These are phyloP conservation scores for Tetrastigma voinierianum DNA, from an alignment of 164 flowering plant species.

Conservation along the genomic window DNA sequence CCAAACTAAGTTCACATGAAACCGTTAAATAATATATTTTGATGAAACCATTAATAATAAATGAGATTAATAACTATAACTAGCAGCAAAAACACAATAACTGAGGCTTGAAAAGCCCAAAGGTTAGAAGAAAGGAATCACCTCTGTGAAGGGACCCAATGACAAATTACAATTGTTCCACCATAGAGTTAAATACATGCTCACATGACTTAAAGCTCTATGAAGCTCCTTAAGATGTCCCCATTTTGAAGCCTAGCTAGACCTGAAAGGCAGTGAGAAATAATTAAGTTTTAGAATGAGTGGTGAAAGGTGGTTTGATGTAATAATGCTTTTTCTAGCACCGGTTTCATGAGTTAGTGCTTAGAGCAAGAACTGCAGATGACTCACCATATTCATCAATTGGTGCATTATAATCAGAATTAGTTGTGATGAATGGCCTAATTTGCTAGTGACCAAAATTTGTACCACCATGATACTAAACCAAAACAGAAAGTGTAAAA, in stretches of 20 bases:
- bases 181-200: slow-evolving; percentile 57
- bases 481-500: not conserved
- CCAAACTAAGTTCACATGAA: not conserved
- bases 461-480: slow-evolving; percentile 98
- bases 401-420: slow-evolving; percentile 99
- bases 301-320: not conserved
- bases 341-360: not conserved
- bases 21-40: not conserved
- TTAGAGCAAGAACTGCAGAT: not conserved
- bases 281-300: not conserved
- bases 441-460: slow-evolving; percentile 99
- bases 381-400: slow-evolving; percentile 93
- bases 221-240: slow-evolving; percentile 94
- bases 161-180: slow-evolving; percentile 42
- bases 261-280: slow-evolving; percentile 43
- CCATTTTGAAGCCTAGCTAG: slow-evolving; percentile 90
- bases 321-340: too few relatives aligned
- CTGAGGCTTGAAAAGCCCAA: not conserved
- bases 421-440: slow-evolving; percentile 97
- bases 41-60: too few relatives aligned
- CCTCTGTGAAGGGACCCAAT: slow-evolving; percentile 89
- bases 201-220: slow-evolving; percentile 72
- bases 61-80: not conserved
- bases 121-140: slow-evolving; percentile 15
- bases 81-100: not conserved